Percentiles rank a stretch among this genome's conserved stretches.
Conservation (phyloP, 495 filamentous ascomycete genomes). For the Rhypophila decipiens region DNA sequence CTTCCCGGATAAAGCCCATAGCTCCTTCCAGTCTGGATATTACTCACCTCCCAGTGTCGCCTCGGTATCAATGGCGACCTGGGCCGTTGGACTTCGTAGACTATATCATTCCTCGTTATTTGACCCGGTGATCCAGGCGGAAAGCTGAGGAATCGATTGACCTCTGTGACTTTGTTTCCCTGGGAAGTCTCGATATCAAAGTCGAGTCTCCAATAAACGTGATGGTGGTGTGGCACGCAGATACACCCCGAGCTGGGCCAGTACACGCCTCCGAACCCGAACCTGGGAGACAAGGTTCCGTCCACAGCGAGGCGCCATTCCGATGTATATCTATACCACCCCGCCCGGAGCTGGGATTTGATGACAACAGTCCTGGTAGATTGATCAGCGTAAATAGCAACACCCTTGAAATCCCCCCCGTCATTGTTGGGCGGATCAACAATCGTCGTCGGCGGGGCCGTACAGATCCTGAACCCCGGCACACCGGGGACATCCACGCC, state of each 20-base stretch:
- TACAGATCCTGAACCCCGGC: neutral
- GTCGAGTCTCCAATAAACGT: slow-evolving; percentile 2
- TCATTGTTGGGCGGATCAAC: neutral
- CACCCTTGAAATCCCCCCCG: neutral
- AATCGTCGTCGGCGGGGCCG: neutral
- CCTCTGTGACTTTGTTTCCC: neutral
- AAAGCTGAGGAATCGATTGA: neutral
- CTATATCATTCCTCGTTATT: neutral
- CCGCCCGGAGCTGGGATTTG: neutral
- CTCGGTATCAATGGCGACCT: too few relatives aligned
- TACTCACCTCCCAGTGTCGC: neutral
- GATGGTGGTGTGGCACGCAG: slow-evolving; percentile 1
- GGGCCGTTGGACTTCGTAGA: neutral
- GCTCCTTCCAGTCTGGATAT: neutral
- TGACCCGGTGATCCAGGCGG: neutral
- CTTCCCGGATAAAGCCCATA: neutral
- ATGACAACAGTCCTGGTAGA: neutral
- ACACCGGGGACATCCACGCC: neutral
- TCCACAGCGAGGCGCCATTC: neutral
- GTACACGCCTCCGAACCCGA: neutral
- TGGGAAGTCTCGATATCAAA: slow-evolving; percentile 1
- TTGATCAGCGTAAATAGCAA: neutral
- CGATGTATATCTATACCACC: slow-evolving; percentile 3
- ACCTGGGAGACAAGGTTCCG: neutral
- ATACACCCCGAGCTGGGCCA: neutral